Evolutionary conservation across 768 basidiomycete genomes (phyloP), one percentile per base, ranked within the genome.

Genomic region (Boletales sp.): DNA sequence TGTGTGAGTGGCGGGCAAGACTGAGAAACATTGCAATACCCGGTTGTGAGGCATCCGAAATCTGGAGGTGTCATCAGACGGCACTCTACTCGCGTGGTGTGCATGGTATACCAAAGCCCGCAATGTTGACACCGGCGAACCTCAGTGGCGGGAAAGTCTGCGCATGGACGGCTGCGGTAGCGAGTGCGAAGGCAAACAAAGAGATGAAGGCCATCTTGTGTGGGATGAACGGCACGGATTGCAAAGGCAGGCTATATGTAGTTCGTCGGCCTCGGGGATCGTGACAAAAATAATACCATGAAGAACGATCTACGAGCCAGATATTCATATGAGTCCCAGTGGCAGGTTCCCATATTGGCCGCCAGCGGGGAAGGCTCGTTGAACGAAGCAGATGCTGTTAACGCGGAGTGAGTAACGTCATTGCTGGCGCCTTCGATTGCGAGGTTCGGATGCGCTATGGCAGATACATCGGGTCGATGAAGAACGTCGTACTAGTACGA

Each of bases 61-160:
- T 81, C 61, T 64, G 32, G 8, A n/a, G 10, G 40, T 34, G 24
- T 36, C 13, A 5, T 56, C 27, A 48, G 9, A 35, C 19, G n/a
- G n/a, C 2, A 11, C 8, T 46, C 5, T 2, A 18, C 8, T 39
- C 3, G 12, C 1, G 8, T 15, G 14, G 8, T 43, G 45, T 3
- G 31, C n/a, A 17, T 12, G 2, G 27, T 43, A 13, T 40, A 61
- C 64, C 80, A 53, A 78, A 80, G 2, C 80, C 79, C 29, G 78
- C 68, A 43, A 81, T 80, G 58, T 81, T 80, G 19, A 81, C 69
- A 44, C 80, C 78, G 8, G 66, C 66, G 45, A 73, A 72, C 39
- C 57, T 56, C 24, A 79, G 61, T 17, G 60, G 40, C 32, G 35
- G 29, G 52, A 50, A 46, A 18, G 50, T 40, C 9, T 66, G 60